Evolutionary conservation across 768 basidiomycete species (phyloP).

Genomic region (Amanita muscaria): DNA sequence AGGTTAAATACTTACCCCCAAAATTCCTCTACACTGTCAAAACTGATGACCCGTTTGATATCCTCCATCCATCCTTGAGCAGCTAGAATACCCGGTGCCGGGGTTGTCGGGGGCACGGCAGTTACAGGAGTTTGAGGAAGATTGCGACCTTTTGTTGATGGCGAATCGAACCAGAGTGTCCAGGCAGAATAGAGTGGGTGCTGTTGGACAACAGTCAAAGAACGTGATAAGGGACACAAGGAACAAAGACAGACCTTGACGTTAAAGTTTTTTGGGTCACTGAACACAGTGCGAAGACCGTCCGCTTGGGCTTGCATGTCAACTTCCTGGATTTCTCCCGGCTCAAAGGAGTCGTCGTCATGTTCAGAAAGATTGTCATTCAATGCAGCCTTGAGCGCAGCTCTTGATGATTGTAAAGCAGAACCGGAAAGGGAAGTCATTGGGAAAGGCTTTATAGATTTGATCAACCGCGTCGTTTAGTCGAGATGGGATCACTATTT

Average conservation of each 20-base stretch:
- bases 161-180: constrained; percentile 99
- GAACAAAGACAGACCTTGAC: constrained; percentile 62
- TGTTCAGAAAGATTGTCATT: constrained; percentile 40
- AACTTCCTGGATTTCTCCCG: constrained; percentile 81
- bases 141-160: constrained; percentile 82
- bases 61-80: constrained; percentile 98
- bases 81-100: constrained; percentile 63
- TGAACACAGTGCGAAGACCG: constrained; percentile 86
- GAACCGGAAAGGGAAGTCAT: constrained; percentile 47
- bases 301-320: constrained; percentile 81
- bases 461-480: constrained; percentile 7
- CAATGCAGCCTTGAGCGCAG: constrained; percentile 68
- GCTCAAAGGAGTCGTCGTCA: constrained; percentile 44
- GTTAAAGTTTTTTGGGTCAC: constrained; percentile 86
- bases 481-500: constrained; percentile 2
- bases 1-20: constrained; percentile 68
- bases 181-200: constrained; percentile 91
- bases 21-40: constrained; percentile 97
- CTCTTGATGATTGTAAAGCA: constrained; percentile 72
- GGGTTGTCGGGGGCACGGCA: constrained; percentile 69
- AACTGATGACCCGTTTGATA: constrained; percentile 91
- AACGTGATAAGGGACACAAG: not conserved
- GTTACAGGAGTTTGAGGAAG: constrained; percentile 76
- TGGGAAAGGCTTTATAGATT: constrained; percentile 17
- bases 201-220: constrained; percentile 29